These are phyloP conservation scores for Apiotrichum akiyoshidainum DNA, from an alignment of 1,284 basidiomycete species.

Conservation along the genomic window DNA sequence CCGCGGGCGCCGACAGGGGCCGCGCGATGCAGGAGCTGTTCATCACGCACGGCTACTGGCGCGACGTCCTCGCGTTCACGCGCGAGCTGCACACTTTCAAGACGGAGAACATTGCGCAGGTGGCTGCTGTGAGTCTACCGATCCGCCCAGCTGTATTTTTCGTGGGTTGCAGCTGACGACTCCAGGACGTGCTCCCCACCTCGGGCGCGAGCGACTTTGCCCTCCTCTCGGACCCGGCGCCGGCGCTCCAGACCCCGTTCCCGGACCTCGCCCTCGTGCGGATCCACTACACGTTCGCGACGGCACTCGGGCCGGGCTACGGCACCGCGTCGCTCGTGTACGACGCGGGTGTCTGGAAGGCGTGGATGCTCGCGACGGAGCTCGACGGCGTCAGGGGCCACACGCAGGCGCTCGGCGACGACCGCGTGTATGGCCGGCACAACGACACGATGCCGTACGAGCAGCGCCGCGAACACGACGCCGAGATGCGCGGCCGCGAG, in stretches of 20 bases:
- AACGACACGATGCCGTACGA: constrained; percentile 26
- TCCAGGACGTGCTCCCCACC: constrained; percentile 48
- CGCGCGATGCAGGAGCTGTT: constrained; percentile 26
- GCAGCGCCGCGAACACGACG: constrained; percentile 43
- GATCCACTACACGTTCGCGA: constrained; percentile 61
- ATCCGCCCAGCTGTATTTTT: no score
- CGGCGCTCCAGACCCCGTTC: constrained; percentile 54
- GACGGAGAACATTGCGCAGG: constrained; percentile 31
- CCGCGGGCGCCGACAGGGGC: constrained; percentile 20
- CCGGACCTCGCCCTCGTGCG: constrained; percentile 62
- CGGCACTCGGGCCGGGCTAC: constrained; percentile 55
- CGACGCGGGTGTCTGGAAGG: constrained; percentile 57
- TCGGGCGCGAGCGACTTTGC: constrained; percentile 51
- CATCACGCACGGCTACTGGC: constrained; percentile 34
- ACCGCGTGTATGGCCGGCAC: constrained; percentile 43
- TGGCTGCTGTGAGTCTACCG: constrained; percentile 18
- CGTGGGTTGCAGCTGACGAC: constrained; percentile 10
- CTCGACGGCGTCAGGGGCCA: constrained; percentile 59
- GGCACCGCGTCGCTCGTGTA: constrained; percentile 61
- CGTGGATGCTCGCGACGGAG: constrained; percentile 59
- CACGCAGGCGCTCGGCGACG: constrained; percentile 53
- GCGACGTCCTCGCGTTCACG: constrained; percentile 38
- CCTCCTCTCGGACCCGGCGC: constrained; percentile 42
- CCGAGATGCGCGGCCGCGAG: constrained; percentile 47
- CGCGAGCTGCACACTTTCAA: constrained; percentile 36